Conservation (phyloP, 139 green algal genomes). For the Haematococcus lacustris region DNA sequence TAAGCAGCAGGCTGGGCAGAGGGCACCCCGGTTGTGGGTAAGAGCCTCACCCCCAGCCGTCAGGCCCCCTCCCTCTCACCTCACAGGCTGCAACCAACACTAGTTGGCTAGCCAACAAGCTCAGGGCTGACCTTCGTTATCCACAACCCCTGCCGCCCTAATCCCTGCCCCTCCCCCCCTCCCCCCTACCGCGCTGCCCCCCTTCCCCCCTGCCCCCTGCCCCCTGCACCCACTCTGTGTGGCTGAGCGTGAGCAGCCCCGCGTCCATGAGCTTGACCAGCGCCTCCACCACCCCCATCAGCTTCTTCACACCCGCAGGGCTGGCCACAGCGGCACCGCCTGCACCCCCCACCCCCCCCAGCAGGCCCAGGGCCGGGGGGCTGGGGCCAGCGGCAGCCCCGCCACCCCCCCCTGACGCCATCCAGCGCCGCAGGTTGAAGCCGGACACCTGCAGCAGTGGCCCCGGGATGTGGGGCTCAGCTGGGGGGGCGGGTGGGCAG, state of each 20-base stretch:
- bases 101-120: too few relatives aligned
- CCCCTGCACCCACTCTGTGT: conserved; percentile 60
- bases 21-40: too few relatives aligned
- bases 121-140: too few relatives aligned
- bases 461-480: not conserved
- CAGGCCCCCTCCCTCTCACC: too few relatives aligned
- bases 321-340: not conserved
- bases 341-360: too few relatives aligned
- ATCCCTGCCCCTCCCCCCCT: not conserved
- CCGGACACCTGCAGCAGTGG: conserved; percentile 20
- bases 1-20: too few relatives aligned
- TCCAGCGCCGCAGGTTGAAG: conserved; percentile 41
- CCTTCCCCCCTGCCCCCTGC: too few relatives aligned
- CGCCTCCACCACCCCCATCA: conserved; percentile 47
- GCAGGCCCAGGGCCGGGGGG: not conserved
- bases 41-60: too few relatives aligned
- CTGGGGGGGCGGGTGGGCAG: not conserved
- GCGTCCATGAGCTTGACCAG: conserved; percentile 66
- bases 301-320: not conserved
- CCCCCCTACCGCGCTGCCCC: too few relatives aligned
- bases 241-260: conserved; percentile 55
- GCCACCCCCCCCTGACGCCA: not conserved
- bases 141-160: too few relatives aligned
- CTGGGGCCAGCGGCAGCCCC: not conserved
- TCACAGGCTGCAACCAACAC: too few relatives aligned